A percentile compares a stretch with the other conserved stretches of the same genome.
These are phyloP conservation scores for Pseudisothecium myosuroides DNA, from an alignment of 225 moss, liverwort and hornwort genomes.

Conservation along the genomic window DNA sequence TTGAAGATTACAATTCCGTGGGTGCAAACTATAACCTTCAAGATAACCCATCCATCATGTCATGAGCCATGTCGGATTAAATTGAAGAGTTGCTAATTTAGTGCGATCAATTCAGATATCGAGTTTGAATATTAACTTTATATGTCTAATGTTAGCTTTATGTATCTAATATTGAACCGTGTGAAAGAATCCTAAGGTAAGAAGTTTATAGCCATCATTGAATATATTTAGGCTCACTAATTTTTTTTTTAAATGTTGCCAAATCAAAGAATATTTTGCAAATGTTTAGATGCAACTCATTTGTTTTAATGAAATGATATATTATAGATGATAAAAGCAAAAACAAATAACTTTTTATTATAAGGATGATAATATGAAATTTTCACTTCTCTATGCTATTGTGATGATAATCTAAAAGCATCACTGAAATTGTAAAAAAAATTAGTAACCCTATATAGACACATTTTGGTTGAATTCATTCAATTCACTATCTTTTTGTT, in stretches of 20 bases:
- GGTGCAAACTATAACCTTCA: not conserved
- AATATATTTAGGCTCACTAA: not conserved
- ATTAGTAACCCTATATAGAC: accelerated
- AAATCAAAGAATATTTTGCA: not conserved
- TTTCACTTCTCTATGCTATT: not conserved
- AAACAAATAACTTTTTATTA: not conserved
- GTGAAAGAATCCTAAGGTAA: not conserved
- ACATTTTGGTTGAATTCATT: not conserved
- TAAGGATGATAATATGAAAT: not conserved
- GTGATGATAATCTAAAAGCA: not conserved
- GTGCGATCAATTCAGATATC: not conserved
- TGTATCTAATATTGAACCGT: too few relatives aligned
- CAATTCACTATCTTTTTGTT: not conserved
- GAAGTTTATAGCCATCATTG: not conserved
- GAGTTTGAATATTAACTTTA: not conserved
- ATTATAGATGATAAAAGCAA: not conserved
- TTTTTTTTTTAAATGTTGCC: accelerated
- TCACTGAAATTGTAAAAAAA: not conserved
- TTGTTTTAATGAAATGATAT: not conserved
- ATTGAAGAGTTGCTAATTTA: not conserved
- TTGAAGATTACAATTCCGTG: not conserved
- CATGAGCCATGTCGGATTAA: accelerated
- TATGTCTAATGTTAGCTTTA: too few relatives aligned
- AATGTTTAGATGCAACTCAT: not conserved
- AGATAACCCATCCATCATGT: not conserved